Percentiles rank a stretch among this genome's conserved stretches.
phyloP scores from a whole-genome alignment of 164 flowering plant genomes.

The Tinospora cordifolia region DNA sequence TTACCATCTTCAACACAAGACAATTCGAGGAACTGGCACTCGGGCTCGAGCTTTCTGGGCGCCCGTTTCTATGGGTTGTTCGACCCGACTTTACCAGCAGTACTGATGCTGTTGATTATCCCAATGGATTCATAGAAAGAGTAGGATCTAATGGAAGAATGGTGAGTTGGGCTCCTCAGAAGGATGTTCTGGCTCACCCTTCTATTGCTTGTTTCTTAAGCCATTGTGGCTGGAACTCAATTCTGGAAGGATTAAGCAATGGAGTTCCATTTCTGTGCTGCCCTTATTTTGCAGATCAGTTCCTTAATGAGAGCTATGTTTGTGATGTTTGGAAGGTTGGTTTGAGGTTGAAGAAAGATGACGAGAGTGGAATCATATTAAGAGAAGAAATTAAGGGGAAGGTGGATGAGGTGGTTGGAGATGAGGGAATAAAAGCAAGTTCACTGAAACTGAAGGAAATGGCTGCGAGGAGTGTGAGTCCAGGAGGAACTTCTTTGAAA shows the following conservation, averaged over 20 bases:
- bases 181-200: conserved; percentile 36
- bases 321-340: conserved; percentile 50
- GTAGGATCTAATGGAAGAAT: conserved; percentile 23
- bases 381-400: conserved; percentile 26
- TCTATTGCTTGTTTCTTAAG: conserved; percentile 47
- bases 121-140: conserved; percentile 27
- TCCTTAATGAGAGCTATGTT: conserved; percentile 29
- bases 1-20: too few species aligned
- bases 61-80: conserved; percentile 48
- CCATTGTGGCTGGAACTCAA: conserved; percentile 68
- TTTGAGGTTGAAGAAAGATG: conserved; percentile 18
- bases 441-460: conserved; percentile 23
- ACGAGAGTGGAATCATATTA: conserved; percentile 22
- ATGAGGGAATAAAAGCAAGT: conserved; percentile 17
- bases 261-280: conserved; percentile 53
- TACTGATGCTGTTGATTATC: conserved; percentile 14
- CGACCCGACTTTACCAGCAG: conserved; percentile 22
- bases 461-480: conserved; percentile 11
- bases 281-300: conserved; percentile 53
- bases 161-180: conserved; percentile 51
- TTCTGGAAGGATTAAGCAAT: conserved; percentile 34
- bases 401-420: conserved; percentile 23
- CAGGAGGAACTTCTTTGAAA: conserved; percentile 25
- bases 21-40: too few species aligned
- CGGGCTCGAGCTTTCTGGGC: conserved; percentile 11